Conservation (phyloP, 441 rosid genomes). For the Raphanus hybrid region DNA sequence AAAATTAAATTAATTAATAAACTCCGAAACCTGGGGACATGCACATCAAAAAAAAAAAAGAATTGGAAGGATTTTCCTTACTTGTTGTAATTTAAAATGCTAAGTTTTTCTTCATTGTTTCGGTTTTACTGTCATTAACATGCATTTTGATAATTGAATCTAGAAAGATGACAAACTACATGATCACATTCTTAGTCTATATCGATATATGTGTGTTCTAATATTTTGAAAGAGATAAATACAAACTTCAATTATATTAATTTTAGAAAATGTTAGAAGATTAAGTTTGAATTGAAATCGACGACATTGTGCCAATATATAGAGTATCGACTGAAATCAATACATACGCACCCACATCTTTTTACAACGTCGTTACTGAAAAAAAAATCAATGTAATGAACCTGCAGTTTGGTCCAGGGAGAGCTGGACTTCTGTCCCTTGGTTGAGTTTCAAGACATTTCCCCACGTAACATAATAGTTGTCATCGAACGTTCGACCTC, state of each 20-base stretch:
- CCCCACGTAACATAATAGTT: slow-evolving; percentile 76
- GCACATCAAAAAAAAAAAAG: neutral
- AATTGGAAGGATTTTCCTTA: neutral
- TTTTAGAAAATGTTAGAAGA: neutral
- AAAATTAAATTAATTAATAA: neutral
- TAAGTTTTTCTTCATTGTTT: neutral
- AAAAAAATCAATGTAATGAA: slow-evolving; percentile 20
- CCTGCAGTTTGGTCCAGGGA: slow-evolving; percentile 64
- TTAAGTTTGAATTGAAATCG: neutral
- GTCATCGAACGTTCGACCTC: slow-evolving; percentile 45
- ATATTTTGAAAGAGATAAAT: neutral
- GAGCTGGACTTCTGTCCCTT: slow-evolving; percentile 67
- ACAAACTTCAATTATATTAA: neutral
- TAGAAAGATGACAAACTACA: neutral
- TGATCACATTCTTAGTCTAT: neutral
- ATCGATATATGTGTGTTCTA: neutral
- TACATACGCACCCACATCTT: neutral
- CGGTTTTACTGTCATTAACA: neutral
- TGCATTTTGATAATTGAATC: neutral
- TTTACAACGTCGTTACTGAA: neutral
- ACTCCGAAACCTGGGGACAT: neutral
- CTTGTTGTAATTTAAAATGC: neutral
- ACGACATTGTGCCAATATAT: neutral
- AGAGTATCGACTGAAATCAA: neutral
- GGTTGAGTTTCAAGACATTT: slow-evolving; percentile 66